Conservation (phyloP, 2,329 filamentous ascomycete genomes). For the Pezicula carpinea region DNA sequence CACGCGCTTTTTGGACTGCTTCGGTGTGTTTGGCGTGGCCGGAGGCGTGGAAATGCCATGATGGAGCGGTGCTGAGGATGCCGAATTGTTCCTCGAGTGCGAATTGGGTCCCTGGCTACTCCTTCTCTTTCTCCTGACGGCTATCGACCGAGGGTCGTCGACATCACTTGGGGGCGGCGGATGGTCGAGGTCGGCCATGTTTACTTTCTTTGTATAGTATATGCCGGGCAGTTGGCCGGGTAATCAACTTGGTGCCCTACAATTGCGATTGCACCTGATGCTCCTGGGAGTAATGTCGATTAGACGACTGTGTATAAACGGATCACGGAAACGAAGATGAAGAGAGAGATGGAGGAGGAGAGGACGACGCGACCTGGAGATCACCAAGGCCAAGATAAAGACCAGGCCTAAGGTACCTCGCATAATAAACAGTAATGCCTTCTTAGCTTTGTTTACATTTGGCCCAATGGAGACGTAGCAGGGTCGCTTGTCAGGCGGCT, state of each 20-base stretch:
- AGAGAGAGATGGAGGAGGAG: neutral
- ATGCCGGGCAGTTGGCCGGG: neutral
- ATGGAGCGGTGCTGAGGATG: constrained; percentile 7
- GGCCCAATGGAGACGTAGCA: neutral
- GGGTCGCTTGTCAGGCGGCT: neutral
- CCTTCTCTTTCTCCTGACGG: constrained; percentile 50
- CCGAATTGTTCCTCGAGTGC: constrained; percentile 12
- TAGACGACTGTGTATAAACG: neutral
- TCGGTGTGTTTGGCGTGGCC: constrained; percentile 23
- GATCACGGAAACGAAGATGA: neutral
- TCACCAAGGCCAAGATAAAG: neutral
- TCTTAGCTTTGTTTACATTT: neutral
- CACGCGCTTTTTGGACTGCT: constrained; percentile 41
- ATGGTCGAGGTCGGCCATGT: constrained; percentile 19
- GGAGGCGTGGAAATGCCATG: constrained; percentile 24
- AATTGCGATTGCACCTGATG: no score
- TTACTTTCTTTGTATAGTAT: neutral
- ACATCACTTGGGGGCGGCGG: constrained; percentile 29
- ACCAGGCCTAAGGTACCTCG: neutral
- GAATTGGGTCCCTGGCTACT: constrained; percentile 26
- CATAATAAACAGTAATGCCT: neutral
- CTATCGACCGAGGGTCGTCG: constrained; percentile 44
- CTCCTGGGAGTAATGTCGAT: neutral
- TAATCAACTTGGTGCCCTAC: neutral
- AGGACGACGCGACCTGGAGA: constrained; percentile 6